A percentile compares a stretch with the other conserved stretches of the same genome.
These are phyloP conservation scores for Gracilariopsis chorda DNA, from an alignment of 23 red algal genomes.

Conservation along the genomic window DNA sequence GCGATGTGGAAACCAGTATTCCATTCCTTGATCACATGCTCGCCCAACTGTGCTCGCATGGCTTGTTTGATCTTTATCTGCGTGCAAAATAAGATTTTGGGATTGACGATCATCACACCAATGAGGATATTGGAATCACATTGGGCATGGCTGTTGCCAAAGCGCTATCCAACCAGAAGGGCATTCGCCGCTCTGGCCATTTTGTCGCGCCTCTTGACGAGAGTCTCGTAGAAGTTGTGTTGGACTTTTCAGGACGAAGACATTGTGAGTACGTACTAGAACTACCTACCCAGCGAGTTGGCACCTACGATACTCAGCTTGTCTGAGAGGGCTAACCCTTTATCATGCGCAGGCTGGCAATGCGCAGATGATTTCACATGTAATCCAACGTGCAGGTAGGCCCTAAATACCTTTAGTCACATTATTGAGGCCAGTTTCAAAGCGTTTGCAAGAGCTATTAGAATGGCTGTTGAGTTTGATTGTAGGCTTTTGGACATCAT, in stretches of 20 bases:
- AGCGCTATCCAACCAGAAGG: slow-evolving; percentile 83
- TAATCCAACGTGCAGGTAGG: slow-evolving; percentile 81
- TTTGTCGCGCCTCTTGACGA: slow-evolving; percentile 98
- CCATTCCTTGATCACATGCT: slow-evolving; percentile 99
- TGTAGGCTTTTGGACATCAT: slow-evolving; percentile 51
- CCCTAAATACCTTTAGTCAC: slow-evolving; percentile 94
- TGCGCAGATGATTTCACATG: slow-evolving; percentile 90
- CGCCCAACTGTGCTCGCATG: slow-evolving; percentile 86
- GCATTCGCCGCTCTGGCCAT: slow-evolving; percentile 92
- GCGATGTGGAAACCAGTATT: slow-evolving; percentile 84
- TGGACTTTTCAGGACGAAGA: slow-evolving; percentile 91
- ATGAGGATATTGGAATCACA: slow-evolving; percentile 97
- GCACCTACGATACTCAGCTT: slow-evolving; percentile 96
- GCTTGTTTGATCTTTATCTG: slow-evolving; percentile 86
- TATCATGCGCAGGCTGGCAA: slow-evolving; percentile 77
- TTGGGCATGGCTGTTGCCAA: slow-evolving; percentile 86
- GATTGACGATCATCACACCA: slow-evolving; percentile 99
- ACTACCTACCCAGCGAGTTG: slow-evolving; percentile 88
- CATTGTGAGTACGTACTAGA: slow-evolving; percentile 63
- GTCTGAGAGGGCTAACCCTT: slow-evolving; percentile 98
- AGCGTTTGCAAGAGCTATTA: slow-evolving; percentile 93
- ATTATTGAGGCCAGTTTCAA: slow-evolving; percentile 99
- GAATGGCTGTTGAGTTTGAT: slow-evolving; percentile 91
- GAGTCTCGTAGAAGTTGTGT: slow-evolving; percentile 90
- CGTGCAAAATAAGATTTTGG: slow-evolving; percentile 88